Evolutionary conservation across 208 protist species (phyloP).

Genomic region (Sergeia podlipaevii): DNA sequence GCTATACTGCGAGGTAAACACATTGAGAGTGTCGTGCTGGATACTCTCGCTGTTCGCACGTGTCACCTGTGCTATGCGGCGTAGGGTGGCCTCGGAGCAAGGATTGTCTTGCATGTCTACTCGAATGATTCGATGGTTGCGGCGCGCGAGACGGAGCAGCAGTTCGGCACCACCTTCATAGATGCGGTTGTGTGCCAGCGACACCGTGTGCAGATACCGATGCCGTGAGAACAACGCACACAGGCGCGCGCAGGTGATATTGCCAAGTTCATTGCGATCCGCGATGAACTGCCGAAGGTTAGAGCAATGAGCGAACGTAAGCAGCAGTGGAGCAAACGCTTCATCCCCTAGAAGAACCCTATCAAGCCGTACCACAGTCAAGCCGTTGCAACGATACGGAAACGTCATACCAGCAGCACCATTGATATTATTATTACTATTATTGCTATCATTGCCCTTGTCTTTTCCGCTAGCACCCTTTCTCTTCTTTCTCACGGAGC

Average conservation of each 20-base stretch:
- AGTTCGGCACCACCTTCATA: slow-evolving; percentile 75
- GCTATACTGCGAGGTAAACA: slow-evolving; percentile 46
- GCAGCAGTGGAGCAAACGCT: slow-evolving; percentile 49
- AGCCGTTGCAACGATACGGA: slow-evolving; percentile 52
- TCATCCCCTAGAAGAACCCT: slow-evolving; percentile 65
- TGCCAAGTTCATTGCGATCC: slow-evolving; percentile 59
- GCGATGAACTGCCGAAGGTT: slow-evolving; percentile 49
- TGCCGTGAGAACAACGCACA: slow-evolving; percentile 59
- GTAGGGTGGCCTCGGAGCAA: slow-evolving; percentile 36
- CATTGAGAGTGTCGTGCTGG: slow-evolving; percentile 56
- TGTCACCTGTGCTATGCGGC: slow-evolving; percentile 38
- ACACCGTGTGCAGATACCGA: slow-evolving; percentile 51
- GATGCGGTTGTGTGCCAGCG: slow-evolving; percentile 47
- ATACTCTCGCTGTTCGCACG: slow-evolving; percentile 27
- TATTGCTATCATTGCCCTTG: no score
- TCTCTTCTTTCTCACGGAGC: slow-evolving; percentile 1
- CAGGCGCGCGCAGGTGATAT: slow-evolving; percentile 58
- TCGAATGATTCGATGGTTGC: slow-evolving; percentile 47
- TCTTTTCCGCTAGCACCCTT: no score
- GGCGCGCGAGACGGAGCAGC: slow-evolving; percentile 60
- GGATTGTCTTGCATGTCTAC: slow-evolving; percentile 44
- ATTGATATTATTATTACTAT: no score
- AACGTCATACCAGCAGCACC: slow-evolving; percentile 31
- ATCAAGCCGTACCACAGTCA: slow-evolving; percentile 43
- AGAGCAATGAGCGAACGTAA: slow-evolving; percentile 62